phyloP scores from a whole-genome alignment of 805 yeast genomes.

The Starmerella bombi region DNA sequence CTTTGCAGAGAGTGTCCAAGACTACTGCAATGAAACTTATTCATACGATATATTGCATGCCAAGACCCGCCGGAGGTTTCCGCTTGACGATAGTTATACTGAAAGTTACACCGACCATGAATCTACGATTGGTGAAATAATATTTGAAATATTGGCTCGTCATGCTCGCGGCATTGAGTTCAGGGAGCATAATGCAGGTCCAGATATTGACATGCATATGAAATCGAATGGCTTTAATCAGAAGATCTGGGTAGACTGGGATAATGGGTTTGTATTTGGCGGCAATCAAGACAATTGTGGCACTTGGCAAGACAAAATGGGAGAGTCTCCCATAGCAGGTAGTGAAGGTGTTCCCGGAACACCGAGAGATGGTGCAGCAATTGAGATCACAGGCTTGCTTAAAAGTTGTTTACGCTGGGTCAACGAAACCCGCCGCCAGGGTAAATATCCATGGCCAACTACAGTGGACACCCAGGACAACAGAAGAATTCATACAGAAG shows the following conservation, averaged over 20 bases:
- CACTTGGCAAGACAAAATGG: conserved; percentile 99
- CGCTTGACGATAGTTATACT: conserved; percentile 71
- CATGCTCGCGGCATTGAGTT: conserved; percentile 81
- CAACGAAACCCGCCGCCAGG: conserved; percentile 39
- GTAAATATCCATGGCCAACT: conserved; percentile 40
- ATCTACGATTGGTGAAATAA: conserved; percentile 56
- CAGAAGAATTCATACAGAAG: conserved; percentile 37
- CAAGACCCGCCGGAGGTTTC: conserved; percentile 70
- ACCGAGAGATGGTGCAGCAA: conserved; percentile 93
- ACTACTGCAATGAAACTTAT: conserved; percentile 56
- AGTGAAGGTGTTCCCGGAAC: conserved; percentile 93
- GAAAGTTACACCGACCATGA: conserved; percentile 61
- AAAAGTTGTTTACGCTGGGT: conserved; percentile 79
- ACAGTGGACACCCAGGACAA: conserved; percentile 51
- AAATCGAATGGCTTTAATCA: conserved; percentile 84
- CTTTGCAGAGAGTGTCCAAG: conserved; percentile 78
- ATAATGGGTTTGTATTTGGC: conserved; percentile 74
- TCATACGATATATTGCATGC: conserved; percentile 47
- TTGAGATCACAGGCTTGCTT: conserved; percentile 79
- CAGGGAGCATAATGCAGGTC: conserved; percentile 93
- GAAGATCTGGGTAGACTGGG: conserved; percentile 70
- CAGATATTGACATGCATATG: conserved; percentile 81
- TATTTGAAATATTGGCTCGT: conserved; percentile 70
- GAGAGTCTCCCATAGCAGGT: conserved; percentile 74
- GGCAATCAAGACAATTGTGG: conserved; percentile 93